Evolutionary conservation across 2,329 filamentous ascomycete species (phyloP).

Genomic region (Aspergillus costaricaensis): DNA sequence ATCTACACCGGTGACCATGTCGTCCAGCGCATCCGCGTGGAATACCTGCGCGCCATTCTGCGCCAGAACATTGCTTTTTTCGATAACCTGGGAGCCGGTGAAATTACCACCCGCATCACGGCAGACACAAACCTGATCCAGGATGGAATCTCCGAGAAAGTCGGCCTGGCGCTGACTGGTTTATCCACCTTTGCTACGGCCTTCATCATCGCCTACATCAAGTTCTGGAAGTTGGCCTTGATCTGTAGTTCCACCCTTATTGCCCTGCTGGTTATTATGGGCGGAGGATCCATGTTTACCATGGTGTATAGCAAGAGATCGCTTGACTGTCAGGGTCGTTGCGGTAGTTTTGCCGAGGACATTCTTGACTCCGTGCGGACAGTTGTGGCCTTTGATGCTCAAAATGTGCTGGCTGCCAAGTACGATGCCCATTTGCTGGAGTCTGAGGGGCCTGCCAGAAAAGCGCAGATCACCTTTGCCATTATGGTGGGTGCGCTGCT

Average conservation of each 20-base stretch:
- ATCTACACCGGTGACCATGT: constrained; percentile 82
- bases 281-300: constrained; percentile 68
- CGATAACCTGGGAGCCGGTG: constrained; percentile 84
- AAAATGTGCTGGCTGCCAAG: constrained; percentile 28
- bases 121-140: constrained; percentile 88
- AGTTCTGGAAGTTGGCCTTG: constrained; percentile 88
- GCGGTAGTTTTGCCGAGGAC: constrained; percentile 53
- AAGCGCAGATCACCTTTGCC: constrained; percentile 31
- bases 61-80: constrained; percentile 87
- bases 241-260: constrained; percentile 79
- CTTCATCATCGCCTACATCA: constrained; percentile 84
- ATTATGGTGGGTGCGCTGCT: constrained; percentile 34
- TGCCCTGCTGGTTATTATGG: constrained; percentile 74
- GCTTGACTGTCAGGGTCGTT: constrained; percentile 69
- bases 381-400: constrained; percentile 51
- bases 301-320: constrained; percentile 75
- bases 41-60: constrained; percentile 79
- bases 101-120: constrained; percentile 89
- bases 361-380: constrained; percentile 54
- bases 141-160: constrained; percentile 87
- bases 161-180: constrained; percentile 72
- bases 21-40: constrained; percentile 71
- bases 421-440: constrained; percentile 30
- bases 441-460: constrained; percentile 29
- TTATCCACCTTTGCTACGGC: constrained; percentile 79